Percentiles rank a stretch among this genome's conserved stretches.
phyloP scores from a whole-genome alignment of 2,329 filamentous ascomycete species.

The Epicoccum sorghinum region DNA sequence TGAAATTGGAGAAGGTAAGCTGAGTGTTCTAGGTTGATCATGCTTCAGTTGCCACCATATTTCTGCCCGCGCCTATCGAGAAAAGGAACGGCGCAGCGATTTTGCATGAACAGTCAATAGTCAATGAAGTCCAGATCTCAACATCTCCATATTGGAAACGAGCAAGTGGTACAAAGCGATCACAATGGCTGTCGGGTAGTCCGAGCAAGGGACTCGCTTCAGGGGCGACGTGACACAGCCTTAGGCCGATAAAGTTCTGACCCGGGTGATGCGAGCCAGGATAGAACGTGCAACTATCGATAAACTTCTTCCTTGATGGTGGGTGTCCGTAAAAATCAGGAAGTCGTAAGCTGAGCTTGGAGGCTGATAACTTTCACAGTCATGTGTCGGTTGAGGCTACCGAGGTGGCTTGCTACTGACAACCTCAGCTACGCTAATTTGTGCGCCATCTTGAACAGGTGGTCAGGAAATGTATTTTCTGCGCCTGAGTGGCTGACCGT shows the following conservation, averaged over 20 bases:
- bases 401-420: constrained; percentile 5
- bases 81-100: not conserved
- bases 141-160: constrained; percentile 12
- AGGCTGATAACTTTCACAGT: constrained; percentile 15
- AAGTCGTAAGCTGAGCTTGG: constrained; percentile 6
- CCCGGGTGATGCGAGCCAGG: constrained; percentile 9
- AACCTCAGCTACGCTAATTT: constrained; percentile 11
- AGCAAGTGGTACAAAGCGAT: constrained; percentile 12
- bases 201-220: constrained; percentile 11
- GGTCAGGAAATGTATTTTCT: constrained; percentile 8
- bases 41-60: not conserved
- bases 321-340: not conserved
- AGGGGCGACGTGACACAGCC: constrained; percentile 16
- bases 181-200: constrained; percentile 13
- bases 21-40: constrained; percentile 1
- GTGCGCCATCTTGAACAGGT: constrained; percentile 8
- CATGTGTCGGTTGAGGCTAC: constrained; percentile 14
- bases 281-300: constrained; percentile 11
- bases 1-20: not conserved
- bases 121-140: constrained; percentile 10
- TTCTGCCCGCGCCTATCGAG: not conserved
- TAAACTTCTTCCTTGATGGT: not conserved
- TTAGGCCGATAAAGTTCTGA: constrained; percentile 14
- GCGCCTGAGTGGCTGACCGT: constrained; percentile 1
- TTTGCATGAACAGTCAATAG: not conserved